Base-by-base conservation (phyloP, 2,329 filamentous ascomycete genomes). In the Emericellopsis cladophorae region DNA sequence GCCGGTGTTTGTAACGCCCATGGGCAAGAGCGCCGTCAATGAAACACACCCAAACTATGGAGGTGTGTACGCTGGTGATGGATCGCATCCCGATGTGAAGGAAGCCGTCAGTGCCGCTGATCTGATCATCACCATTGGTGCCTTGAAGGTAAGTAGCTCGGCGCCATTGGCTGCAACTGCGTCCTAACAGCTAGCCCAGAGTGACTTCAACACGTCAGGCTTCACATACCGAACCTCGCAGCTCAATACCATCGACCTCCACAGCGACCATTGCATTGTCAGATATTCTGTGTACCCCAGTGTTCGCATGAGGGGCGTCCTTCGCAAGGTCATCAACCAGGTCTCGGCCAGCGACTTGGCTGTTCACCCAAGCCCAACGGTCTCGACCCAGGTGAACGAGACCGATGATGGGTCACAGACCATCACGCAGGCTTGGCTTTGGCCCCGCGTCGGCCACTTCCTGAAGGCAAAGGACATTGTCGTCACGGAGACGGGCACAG, bases 1-100 rank as follows among this genome's bases (percentile, higher is more conserved):
- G 7, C 87, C 88, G 5, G 81, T 84, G 0, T 93, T 92, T 51
- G 84, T 89, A n/a, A 83, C 86, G 0, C 85, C 87, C 3, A 93
- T 93, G 83, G 87, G 87, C 37, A 94, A 94, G 64, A 76, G 86
- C 15, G 83, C 84, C 16, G 74, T 95, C 37, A 74, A 92, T 51
- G 87, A 95, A 59, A 74, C 73, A 2, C 71, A 83, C 37, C 66
- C 72, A n/a, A 83, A 76, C 52, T 94, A 82, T 49, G 84, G 84
- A 18, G 88, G 88, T 47, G 84, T 94, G 5, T 93, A 94, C 57
- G 82, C 83, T 8, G 88, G 88, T n/a, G 72, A 73, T 44, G 85
- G 81, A 31, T 87, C 81, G 26, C 74, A 80, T 40, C 69, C 75
- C 1, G 70, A 72, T 31, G 81, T 84, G 21, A 70, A 72, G 47